Percentiles rank a stretch among this genome's conserved stretches.
Conservation (phyloP, 352 stramenopile genomes). For the Phytophthora capsici region DNA sequence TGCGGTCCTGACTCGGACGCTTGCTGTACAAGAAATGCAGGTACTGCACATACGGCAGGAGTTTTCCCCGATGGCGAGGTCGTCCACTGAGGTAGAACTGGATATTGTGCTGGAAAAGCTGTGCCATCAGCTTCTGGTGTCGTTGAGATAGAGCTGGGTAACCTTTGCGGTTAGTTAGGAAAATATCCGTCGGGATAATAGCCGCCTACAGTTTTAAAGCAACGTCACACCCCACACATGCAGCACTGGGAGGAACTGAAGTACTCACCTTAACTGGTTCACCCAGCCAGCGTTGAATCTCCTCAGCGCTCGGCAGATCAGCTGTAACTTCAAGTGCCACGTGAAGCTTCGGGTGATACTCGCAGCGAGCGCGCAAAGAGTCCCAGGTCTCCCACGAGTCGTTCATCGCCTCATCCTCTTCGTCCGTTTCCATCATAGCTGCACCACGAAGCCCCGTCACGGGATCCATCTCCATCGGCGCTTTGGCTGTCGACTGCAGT, state of each 20-base stretch:
- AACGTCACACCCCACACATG: slow-evolving; percentile 1
- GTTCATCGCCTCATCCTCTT: slow-evolving; percentile 39
- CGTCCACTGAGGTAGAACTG: slow-evolving; percentile 90
- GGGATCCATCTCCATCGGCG: slow-evolving; percentile 19
- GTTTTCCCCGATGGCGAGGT: slow-evolving; percentile 67
- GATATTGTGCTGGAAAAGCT: slow-evolving; percentile 82
- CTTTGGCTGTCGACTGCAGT: slow-evolving; percentile 20
- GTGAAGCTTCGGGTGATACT: slow-evolving; percentile 83
- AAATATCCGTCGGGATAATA: slow-evolving; percentile 91
- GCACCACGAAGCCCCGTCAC: slow-evolving; percentile 25
- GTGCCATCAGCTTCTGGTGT: slow-evolving; percentile 87
- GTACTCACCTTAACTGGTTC: slow-evolving; percentile 77
- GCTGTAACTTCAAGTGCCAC: slow-evolving; percentile 88
- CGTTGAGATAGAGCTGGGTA: slow-evolving; percentile 94
- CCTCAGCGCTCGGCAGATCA: slow-evolving; percentile 67
- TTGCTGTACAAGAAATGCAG: slow-evolving; percentile 92
- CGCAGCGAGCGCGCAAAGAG: slow-evolving; percentile 77
- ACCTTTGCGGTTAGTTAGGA: slow-evolving; percentile 96
- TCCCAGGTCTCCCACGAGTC: slow-evolving; percentile 85
- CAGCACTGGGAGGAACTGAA: background rate
- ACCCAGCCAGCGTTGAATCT: slow-evolving; percentile 87
- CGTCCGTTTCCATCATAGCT: slow-evolving; percentile 31
- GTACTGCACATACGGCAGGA: slow-evolving; percentile 94
- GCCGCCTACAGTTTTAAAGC: slow-evolving; percentile 70
- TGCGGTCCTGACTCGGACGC: slow-evolving; percentile 60